Conservation (phyloP, 371 early-diverging fungal species). For the Basidiobolus meristosporus region DNA sequence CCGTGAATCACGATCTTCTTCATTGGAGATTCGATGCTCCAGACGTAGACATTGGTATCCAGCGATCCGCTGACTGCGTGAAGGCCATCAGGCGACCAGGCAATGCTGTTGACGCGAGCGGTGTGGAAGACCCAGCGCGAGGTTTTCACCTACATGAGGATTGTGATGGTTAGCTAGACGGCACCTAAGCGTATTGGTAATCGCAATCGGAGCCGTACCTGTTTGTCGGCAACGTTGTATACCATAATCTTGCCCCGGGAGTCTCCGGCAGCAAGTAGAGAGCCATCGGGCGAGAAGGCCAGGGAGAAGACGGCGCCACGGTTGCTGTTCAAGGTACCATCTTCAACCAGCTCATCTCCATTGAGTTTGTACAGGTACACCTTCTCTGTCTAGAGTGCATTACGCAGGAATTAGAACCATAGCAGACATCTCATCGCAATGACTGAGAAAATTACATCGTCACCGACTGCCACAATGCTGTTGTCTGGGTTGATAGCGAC, state of each 20-base stretch:
- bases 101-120: slow-evolving; percentile 58
- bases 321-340: no score
- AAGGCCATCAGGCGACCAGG: slow-evolving; percentile 57
- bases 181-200: background rate
- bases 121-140: slow-evolving; percentile 81
- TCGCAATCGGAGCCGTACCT: slow-evolving; percentile 7
- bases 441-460: no score
- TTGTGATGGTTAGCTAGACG: background rate
- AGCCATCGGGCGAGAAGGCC: slow-evolving; percentile 49
- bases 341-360: slow-evolving; percentile 9
- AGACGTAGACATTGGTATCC: slow-evolving; percentile 80
- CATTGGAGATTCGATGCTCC: slow-evolving; percentile 64
- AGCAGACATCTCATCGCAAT: no score
- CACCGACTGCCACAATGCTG: no score
- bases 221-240: slow-evolving; percentile 32
- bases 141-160: slow-evolving; percentile 14
- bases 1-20: slow-evolving; percentile 55
- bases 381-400: no score
- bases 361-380: slow-evolving; percentile 18
- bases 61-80: slow-evolving; percentile 67
- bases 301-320: no score
- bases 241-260: slow-evolving; percentile 60
- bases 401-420: no score
- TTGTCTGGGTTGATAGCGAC: no score
- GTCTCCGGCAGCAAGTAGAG: slow-evolving; percentile 66